These are phyloP conservation scores for Eutrema salsugineum DNA, from an alignment of 441 rosid genomes.

Conservation along the genomic window DNA sequence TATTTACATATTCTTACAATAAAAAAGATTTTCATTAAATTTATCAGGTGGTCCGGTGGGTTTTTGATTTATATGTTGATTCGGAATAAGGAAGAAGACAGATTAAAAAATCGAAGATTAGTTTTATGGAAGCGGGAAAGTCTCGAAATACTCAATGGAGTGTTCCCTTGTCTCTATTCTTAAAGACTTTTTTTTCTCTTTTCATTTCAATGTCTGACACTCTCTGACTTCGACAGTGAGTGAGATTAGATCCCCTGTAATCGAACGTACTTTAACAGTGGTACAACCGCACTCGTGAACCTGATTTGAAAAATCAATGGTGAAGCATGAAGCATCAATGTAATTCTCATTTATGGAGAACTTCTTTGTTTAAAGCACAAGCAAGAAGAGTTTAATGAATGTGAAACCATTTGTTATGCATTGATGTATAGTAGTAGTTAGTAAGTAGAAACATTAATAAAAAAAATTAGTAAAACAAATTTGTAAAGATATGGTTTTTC, in stretches of 20 bases:
- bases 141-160: slow-evolving; percentile 43
- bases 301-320: background rate
- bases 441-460: too few species aligned
- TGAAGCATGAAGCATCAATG: background rate
- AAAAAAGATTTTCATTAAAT: background rate
- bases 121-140: slow-evolving; percentile 26
- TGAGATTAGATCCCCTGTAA: slow-evolving; percentile 16
- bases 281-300: background rate
- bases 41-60: slow-evolving; percentile 12
- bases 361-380: too few species aligned
- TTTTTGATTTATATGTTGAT: slow-evolving; percentile 2
- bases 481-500: too few species aligned
- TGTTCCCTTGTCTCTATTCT: slow-evolving; percentile 47
- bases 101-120: slow-evolving; percentile 11
- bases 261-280: background rate
- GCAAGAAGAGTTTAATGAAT: too few species aligned
- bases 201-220: slow-evolving; percentile 2
- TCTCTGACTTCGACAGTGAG: slow-evolving; percentile 15
- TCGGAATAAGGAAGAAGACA: slow-evolving; percentile 25
- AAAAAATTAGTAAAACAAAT: too few species aligned
- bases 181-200: background rate
- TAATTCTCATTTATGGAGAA: too few species aligned
- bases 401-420: too few species aligned
- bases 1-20: background rate
- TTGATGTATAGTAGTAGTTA: too few species aligned